These are phyloP conservation scores for Protomyces lactucae-debilis DNA, from an alignment of 1,139 yeast species.

Conservation along the genomic window DNA sequence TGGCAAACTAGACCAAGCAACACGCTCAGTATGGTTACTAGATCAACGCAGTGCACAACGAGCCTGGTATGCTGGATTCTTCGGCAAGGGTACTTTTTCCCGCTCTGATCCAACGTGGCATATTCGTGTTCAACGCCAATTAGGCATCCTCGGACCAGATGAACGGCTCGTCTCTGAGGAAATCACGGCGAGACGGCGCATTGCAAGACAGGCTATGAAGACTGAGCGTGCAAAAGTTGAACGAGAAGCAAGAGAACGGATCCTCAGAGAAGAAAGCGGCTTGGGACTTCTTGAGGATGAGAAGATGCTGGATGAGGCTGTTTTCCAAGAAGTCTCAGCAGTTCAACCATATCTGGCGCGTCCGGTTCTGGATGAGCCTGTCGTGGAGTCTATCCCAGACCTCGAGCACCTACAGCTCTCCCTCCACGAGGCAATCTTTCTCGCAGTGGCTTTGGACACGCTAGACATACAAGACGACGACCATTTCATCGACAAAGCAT, in stretches of 20 bases:
- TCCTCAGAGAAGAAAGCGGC: constrained; percentile 31
- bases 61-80: constrained; percentile 83
- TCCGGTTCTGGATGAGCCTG: constrained; percentile 29
- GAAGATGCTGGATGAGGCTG: neutral
- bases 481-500: constrained; percentile 28
- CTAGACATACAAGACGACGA: constrained; percentile 36
- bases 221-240: constrained; percentile 45
- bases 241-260: constrained; percentile 36
- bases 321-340: neutral
- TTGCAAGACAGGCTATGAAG: constrained; percentile 69
- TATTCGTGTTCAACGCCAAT: constrained; percentile 55
- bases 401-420: constrained; percentile 69
- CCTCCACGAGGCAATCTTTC: constrained; percentile 70
- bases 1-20: constrained; percentile 30
- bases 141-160: constrained; percentile 42
- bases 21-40: constrained; percentile 43
- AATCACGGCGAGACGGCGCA: constrained; percentile 66
- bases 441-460: constrained; percentile 51
- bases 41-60: constrained; percentile 49
- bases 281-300: neutral
- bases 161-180: constrained; percentile 58
- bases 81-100: constrained; percentile 86
- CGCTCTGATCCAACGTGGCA: constrained; percentile 92
- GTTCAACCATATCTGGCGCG: constrained; percentile 22
- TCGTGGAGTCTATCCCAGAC: constrained; percentile 38